Evolutionary conservation across 208 protist species (phyloP).

Genomic region (Phytomonas francai): DNA sequence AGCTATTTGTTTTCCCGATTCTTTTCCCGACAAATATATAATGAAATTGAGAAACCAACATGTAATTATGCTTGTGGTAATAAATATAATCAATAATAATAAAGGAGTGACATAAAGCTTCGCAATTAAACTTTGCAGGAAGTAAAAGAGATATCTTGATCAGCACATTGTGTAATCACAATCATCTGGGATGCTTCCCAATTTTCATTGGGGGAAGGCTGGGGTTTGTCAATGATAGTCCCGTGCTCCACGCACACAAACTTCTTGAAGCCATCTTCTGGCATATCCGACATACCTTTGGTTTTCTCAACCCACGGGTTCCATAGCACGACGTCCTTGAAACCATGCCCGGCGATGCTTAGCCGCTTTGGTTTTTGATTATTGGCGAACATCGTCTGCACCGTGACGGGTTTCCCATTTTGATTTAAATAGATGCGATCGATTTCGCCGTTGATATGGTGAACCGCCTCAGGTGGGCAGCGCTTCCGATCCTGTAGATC

Average conservation of each 20-base stretch:
- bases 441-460: constrained; percentile 45
- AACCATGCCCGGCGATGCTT: constrained; percentile 36
- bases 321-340: constrained; percentile 81
- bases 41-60: not conserved
- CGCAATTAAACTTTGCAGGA: no score
- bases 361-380: constrained; percentile 15
- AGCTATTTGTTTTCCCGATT: not conserved
- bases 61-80: not conserved
- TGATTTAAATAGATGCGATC: constrained; percentile 74
- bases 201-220: not conserved
- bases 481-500: constrained; percentile 39
- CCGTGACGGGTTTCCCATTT: constrained; percentile 32
- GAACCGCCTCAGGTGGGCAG: constrained; percentile 17
- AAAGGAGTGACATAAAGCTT: no score
- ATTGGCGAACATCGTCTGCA: constrained; percentile 26
- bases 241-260: constrained; percentile 88
- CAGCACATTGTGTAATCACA: not conserved
- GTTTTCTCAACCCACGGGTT: constrained; percentile 79
- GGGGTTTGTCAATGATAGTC: constrained; percentile 21
- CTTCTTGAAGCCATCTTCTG: constrained; percentile 58
- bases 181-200: constrained; percentile 2
- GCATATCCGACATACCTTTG: constrained; percentile 63
- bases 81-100: no score
- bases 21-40: not conserved
- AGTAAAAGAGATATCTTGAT: no score